These are phyloP conservation scores for Apiosordaria backusii DNA, from an alignment of 495 filamentous ascomycete genomes.

Conservation along the genomic window DNA sequence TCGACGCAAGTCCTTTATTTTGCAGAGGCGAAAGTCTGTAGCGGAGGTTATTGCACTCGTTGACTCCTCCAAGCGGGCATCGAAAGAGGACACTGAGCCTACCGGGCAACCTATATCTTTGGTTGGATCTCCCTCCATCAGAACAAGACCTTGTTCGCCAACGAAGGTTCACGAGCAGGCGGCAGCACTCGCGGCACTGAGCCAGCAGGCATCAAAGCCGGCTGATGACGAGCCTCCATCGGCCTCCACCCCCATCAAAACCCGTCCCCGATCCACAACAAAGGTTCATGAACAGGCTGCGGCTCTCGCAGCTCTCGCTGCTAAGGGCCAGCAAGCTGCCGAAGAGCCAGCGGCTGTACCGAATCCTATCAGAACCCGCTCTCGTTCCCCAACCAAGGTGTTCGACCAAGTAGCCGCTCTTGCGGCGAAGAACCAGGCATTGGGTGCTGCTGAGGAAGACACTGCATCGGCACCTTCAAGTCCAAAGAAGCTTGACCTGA, in stretches of 20 bases:
- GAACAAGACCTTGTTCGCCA: constrained; percentile 31
- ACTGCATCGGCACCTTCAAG: constrained; percentile 40
- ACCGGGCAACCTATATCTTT: constrained; percentile 34
- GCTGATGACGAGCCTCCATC: constrained; percentile 22
- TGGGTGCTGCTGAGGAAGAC: constrained; percentile 24
- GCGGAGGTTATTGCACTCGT: constrained; percentile 28
- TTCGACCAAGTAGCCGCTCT: constrained; percentile 10
- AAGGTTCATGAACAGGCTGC: constrained; percentile 12
- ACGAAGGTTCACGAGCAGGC: constrained; percentile 46
- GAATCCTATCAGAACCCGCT: constrained; percentile 3
- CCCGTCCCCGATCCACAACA: constrained; percentile 8
- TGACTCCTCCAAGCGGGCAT: constrained; percentile 33
- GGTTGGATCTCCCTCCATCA: constrained; percentile 25
- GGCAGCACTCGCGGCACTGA: constrained; percentile 37
- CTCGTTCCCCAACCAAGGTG: constrained; percentile 10
- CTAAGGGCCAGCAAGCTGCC: constrained; percentile 27
- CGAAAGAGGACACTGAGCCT: constrained; percentile 26
- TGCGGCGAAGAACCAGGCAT: constrained; percentile 2
- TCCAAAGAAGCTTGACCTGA: constrained; percentile 53
- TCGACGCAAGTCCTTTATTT: constrained; percentile 19
- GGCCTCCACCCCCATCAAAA: constrained; percentile 5
- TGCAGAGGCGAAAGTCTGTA: constrained; percentile 21
- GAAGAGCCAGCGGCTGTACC: constrained; percentile 22
- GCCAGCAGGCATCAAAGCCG: constrained; percentile 34
- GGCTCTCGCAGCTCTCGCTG: constrained; percentile 31